Conservation (phyloP, 2,329 filamentous ascomycete species). For the Phialophora verrucosa region DNA sequence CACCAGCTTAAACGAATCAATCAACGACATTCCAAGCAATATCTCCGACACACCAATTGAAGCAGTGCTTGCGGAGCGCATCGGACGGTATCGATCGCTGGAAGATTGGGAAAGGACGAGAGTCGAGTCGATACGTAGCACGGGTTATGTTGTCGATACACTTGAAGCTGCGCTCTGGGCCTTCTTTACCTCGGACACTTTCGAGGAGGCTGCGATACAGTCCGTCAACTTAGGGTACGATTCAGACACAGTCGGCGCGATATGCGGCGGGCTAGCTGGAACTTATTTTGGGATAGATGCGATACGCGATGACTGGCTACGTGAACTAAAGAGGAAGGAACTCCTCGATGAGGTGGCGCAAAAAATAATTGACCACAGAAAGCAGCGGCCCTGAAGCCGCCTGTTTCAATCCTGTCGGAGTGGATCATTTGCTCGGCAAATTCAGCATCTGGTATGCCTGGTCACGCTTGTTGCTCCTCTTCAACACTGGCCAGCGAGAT, state of each 20-base stretch:
- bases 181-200: conserved; percentile 49
- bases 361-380: conserved; percentile 18
- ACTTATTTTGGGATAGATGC: conserved; percentile 48
- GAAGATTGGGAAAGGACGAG: conserved; percentile 41
- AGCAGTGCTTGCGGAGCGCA: conserved; percentile 35
- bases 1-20: conserved; percentile 35
- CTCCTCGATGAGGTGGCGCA: conserved; percentile 31
- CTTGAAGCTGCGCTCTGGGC: conserved; percentile 52
- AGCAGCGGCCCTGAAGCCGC: neutral
- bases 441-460: conserved; percentile 15
- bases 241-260: conserved; percentile 53
- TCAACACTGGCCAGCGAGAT: conserved; percentile 25
- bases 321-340: conserved; percentile 34
- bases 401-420: neutral
- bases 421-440: neutral
- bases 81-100: conserved; percentile 35
- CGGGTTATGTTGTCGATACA: conserved; percentile 52
- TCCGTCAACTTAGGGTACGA: conserved; percentile 53
- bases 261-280: conserved; percentile 53
- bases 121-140: conserved; percentile 43
- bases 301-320: conserved; percentile 41
- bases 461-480: conserved; percentile 13
- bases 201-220: conserved; percentile 47
- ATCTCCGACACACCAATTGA: conserved; percentile 22
- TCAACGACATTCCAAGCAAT: conserved; percentile 29